Evolutionary conservation across 108 stramenopile genomes (phyloP), one percentile per base, ranked within the genome.

Genomic region (Licmophora abbreviata): DNA sequence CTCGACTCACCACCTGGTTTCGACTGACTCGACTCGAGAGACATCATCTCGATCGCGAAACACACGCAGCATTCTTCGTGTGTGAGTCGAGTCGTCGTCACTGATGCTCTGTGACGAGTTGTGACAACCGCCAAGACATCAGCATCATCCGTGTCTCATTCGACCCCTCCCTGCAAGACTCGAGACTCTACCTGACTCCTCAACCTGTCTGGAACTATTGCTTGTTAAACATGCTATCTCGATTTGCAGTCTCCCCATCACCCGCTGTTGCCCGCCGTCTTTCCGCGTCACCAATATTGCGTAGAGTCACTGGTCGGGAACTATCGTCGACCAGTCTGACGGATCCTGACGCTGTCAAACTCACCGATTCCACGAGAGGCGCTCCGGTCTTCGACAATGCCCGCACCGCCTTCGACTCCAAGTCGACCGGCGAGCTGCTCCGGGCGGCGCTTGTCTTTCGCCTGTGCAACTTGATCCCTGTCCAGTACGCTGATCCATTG

Each of bases 391-490:
- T 73, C 44, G 45, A 35, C 35, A 58, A 73, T 34, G 51, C 66
- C 33, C 20, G 43, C 21, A 49, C 52, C 15, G 64, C 64, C 28
- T 76, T 61, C 40, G 56, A 63, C 7, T 36, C 56, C 37, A 92
- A 88, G 48, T 60, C 79, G 9, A 76, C 65, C 4, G 9, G 32
- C 22, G 81, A 91, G 40, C 61, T 93, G 10, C 1, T 95, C 0
- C 67, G 85, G 7, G 73, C 84, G 29, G 56, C 69, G n/a, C 36
- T 40, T 9, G 71, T 81, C 14, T 86, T 88, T 44, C 41, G 56
- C 37, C 33, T 79, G 12, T 93, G 94, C 54, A 63, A 60, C 11
- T 41, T 93, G 8, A 64, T 54, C 18, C 49, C 62, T 25, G 91
- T 93, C 0, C 28, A 62, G 10, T 48, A 82, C 44, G 79, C 85